phyloP scores from a whole-genome alignment of 2,329 filamentous ascomycete genomes.

The Neurospora crassa region DNA sequence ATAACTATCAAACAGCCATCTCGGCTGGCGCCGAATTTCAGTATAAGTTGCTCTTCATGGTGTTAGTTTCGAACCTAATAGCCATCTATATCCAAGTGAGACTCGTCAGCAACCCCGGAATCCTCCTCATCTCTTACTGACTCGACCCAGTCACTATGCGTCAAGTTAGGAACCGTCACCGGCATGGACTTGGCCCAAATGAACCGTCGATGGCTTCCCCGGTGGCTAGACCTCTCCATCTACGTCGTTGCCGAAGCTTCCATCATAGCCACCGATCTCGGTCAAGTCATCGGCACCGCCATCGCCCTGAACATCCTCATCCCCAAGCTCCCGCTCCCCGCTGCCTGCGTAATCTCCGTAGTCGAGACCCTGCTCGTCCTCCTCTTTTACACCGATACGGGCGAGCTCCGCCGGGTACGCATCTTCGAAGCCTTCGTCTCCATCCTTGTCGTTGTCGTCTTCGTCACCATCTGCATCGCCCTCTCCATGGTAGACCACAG shows the following conservation, averaged over 20 bases:
- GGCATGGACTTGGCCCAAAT: conserved; percentile 55
- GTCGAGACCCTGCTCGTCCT: conserved; percentile 56
- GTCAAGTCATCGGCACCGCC: conserved; percentile 57
- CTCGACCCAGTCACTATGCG: conserved; percentile 43
- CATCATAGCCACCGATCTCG: conserved; percentile 59
- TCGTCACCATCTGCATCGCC: conserved; percentile 57
- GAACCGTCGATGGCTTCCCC: conserved; percentile 51
- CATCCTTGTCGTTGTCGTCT: conserved; percentile 50
- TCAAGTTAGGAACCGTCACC: conserved; percentile 59
- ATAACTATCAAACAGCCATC: conserved; percentile 20
- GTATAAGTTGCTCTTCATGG: conserved; percentile 54
- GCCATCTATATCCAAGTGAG: conserved; percentile 48
- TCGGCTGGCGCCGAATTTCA: conserved; percentile 55
- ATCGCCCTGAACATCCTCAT: conserved; percentile 56
- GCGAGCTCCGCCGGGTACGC: conserved; percentile 45
- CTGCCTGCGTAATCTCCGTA: conserved; percentile 56
- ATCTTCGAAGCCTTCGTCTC: conserved; percentile 53
- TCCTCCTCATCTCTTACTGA: neutral
- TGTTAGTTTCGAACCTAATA: conserved; percentile 56
- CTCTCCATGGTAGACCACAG: conserved; percentile 45
- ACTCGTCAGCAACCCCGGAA: too few relatives aligned
- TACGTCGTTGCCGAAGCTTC: conserved; percentile 53
- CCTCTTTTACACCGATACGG: conserved; percentile 50
- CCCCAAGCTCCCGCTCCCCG: conserved; percentile 50
- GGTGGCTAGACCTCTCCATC: conserved; percentile 49